Percentiles rank a stretch among this genome's conserved stretches.
phyloP scores from a whole-genome alignment of 768 basidiomycete genomes.

The Suillus lakei region DNA sequence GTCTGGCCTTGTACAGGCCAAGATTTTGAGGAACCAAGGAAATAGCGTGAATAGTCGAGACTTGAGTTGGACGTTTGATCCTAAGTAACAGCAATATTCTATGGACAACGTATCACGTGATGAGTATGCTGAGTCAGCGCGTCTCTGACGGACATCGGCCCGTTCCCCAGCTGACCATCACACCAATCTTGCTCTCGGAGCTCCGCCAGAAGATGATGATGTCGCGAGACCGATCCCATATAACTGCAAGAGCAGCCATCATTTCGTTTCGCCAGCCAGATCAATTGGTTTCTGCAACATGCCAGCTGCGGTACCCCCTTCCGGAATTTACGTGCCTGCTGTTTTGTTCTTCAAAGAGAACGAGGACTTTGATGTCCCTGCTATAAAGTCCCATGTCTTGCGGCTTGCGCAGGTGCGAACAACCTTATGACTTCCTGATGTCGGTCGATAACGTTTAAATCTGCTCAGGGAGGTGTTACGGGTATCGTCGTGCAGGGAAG shows the following conservation, averaged over 20 bases:
- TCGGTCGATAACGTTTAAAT: slow-evolving; percentile 9
- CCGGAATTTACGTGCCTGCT: slow-evolving; percentile 79
- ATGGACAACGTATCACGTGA: not conserved
- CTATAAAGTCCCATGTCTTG: slow-evolving; percentile 72
- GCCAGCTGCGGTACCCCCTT: slow-evolving; percentile 50
- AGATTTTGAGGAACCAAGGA: not conserved
- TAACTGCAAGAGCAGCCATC: not conserved
- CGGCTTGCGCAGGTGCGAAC: slow-evolving; percentile 67
- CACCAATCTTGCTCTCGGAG: slow-evolving; percentile 4
- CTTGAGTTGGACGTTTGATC: not conserved
- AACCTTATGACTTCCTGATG: not conserved
- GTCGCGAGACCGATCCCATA: slow-evolving; percentile 2
- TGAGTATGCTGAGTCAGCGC: not conserved
- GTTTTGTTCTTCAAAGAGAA: slow-evolving; percentile 74
- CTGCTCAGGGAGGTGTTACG: slow-evolving; percentile 66
- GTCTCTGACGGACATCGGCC: not conserved
- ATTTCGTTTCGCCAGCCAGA: not conserved
- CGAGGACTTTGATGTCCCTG: slow-evolving; percentile 69
- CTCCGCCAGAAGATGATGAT: slow-evolving; percentile 9
- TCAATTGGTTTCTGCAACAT: slow-evolving; percentile 21
- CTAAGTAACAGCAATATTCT: not conserved
- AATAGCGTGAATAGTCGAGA: not conserved
- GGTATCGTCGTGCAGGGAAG: slow-evolving; percentile 77
- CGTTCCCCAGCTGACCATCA: not conserved
- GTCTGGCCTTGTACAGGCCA: not conserved